Conservation (phyloP, 2,329 filamentous ascomycete genomes). For the Parafenestella ontariensis region DNA sequence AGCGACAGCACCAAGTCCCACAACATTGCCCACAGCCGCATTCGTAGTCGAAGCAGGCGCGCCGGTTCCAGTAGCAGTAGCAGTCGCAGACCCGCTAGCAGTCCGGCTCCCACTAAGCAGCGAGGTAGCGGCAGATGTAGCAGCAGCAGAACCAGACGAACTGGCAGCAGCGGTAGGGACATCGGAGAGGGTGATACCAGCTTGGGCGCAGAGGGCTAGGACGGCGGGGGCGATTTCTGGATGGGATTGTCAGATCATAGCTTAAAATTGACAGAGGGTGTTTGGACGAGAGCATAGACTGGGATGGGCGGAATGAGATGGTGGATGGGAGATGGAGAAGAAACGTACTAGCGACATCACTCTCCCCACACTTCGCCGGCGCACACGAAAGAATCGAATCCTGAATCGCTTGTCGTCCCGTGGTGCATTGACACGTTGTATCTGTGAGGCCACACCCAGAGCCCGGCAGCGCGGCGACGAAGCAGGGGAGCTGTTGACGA, state of each 20-base stretch:
- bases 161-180: constrained; percentile 24
- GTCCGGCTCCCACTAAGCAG: not conserved
- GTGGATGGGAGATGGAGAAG: not conserved
- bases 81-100: constrained; percentile 6
- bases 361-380: constrained; percentile 45
- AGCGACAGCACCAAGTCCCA: constrained; percentile 31
- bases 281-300: too few relatives aligned
- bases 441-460: constrained; percentile 58
- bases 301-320: not conserved
- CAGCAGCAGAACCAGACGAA: constrained; percentile 5
- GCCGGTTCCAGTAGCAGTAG: constrained; percentile 7
- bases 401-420: constrained; percentile 45
- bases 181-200: constrained; percentile 33
- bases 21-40: constrained; percentile 28
- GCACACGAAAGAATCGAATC: constrained; percentile 52
- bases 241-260: not conserved
- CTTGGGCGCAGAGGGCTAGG: constrained; percentile 34
- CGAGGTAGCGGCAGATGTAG: constrained; percentile 6
- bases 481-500: constrained; percentile 56
- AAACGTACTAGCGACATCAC: constrained; percentile 50
- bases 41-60: constrained; percentile 20
- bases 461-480: constrained; percentile 55
- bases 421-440: constrained; percentile 61
- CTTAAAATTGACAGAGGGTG: too few relatives aligned
- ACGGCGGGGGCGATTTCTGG: constrained; percentile 34